phyloP scores from a whole-genome alignment of 139 green algal species.

The Chlorella sp. region DNA sequence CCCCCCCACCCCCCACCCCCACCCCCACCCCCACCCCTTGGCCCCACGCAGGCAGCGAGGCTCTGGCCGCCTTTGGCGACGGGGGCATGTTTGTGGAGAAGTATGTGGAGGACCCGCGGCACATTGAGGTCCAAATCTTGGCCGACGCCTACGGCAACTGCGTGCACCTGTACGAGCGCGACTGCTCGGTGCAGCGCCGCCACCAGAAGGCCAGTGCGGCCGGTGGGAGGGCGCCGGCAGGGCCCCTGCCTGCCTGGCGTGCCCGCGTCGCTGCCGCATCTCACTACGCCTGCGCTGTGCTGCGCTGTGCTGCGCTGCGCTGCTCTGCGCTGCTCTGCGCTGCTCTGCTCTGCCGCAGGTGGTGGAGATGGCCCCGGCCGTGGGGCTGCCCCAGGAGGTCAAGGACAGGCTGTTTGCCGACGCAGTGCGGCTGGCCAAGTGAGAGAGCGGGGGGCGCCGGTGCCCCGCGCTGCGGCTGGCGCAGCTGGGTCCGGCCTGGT shows the following conservation, averaged over 20 bases:
- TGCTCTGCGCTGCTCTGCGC: not conserved
- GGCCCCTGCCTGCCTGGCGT: not conserved
- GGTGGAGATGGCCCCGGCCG: conserved; percentile 88
- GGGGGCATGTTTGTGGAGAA: conserved; percentile 96
- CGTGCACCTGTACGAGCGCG: conserved; percentile 94
- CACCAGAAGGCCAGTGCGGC: conserved; percentile 88
- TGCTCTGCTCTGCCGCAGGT: conserved; percentile 44
- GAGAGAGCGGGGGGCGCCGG: too few relatives aligned
- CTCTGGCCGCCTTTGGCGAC: conserved; percentile 89
- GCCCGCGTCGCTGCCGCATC: too few relatives aligned
- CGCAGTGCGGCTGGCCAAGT: conserved; percentile 75
- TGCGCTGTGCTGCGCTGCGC: not conserved
- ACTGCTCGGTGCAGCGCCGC: conserved; percentile 97
- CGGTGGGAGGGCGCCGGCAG: not conserved
- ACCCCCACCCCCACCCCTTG: too few relatives aligned
- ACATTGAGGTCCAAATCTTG: conserved; percentile 90
- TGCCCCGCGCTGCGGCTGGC: too few relatives aligned
- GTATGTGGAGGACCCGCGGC: conserved; percentile 87
- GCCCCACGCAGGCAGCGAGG: conserved; percentile 83
- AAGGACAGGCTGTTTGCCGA: conserved; percentile 64
- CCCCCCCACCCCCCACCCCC: too few relatives aligned
- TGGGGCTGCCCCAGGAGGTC: conserved; percentile 50
- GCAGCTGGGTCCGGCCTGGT: too few relatives aligned
- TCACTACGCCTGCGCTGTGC: not conserved
- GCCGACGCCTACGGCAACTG: conserved; percentile 93